Evolutionary conservation across 2,329 filamentous ascomycete species (phyloP).

Genomic region (Phialemonium atrogriseum): DNA sequence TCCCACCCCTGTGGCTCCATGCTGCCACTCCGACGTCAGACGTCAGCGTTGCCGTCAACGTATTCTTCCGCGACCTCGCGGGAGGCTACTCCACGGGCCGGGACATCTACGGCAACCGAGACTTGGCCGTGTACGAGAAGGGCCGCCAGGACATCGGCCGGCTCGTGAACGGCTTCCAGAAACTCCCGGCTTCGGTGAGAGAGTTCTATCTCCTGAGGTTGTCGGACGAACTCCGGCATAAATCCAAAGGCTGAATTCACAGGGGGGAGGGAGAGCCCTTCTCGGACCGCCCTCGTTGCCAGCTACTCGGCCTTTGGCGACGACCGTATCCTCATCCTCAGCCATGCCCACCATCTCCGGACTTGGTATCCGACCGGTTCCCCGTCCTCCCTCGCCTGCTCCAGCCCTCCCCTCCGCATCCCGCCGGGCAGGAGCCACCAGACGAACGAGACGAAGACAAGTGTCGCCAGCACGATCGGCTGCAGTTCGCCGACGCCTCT

Average conservation of each 20-base stretch:
- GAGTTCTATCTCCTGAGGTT: conserved; percentile 69
- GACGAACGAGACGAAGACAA: conserved; percentile 32
- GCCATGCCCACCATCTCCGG: background rate
- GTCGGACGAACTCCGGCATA: conserved; percentile 52
- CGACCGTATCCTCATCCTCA: background rate
- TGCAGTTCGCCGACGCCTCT: conserved; percentile 49
- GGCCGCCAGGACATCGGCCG: conserved; percentile 63
- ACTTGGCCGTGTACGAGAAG: conserved; percentile 77
- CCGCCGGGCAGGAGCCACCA: conserved; percentile 35
- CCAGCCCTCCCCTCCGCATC: conserved; percentile 1
- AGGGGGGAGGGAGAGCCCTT: no score
- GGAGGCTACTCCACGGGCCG: conserved; percentile 62
- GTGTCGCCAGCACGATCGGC: conserved; percentile 44
- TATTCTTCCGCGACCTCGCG: conserved; percentile 72
- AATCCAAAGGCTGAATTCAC: conserved; percentile 9
- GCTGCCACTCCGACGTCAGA: conserved; percentile 52
- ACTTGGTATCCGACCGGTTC: conserved; percentile 1
- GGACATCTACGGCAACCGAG: conserved; percentile 84
- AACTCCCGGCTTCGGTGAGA: conserved; percentile 56
- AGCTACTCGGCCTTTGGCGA: no score
- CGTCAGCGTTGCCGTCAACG: conserved; percentile 73
- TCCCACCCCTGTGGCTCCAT: conserved; percentile 81
- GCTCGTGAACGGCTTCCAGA: conserved; percentile 56
- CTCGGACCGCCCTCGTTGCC: no score
- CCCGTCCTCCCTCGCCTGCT: conserved; percentile 2